These are phyloP conservation scores for Entoloma clypeatum DNA, from an alignment of 1,284 basidiomycete species.

Conservation along the genomic window DNA sequence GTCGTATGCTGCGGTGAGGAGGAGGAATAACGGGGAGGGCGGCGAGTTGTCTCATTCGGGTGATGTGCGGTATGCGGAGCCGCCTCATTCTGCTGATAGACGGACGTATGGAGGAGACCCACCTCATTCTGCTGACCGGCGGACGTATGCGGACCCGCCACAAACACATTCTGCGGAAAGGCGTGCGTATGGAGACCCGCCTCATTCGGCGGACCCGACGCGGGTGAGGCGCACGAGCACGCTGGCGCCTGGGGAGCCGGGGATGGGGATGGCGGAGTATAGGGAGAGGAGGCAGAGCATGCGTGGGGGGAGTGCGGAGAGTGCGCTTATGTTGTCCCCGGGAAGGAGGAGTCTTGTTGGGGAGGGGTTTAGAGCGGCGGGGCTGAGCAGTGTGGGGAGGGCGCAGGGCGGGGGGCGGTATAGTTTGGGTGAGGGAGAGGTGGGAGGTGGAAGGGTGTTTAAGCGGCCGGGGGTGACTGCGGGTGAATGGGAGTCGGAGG, in stretches of 20 bases:
- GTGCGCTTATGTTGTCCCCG: conserved; percentile 36
- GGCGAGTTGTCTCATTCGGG: no score
- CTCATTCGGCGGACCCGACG: conserved; percentile 20
- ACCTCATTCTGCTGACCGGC: no score
- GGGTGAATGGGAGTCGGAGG: conserved; percentile 9
- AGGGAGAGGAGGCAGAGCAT: conserved; percentile 44
- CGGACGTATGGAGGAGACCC: no score
- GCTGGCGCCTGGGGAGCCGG: conserved; percentile 3
- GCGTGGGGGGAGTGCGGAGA: conserved; percentile 66
- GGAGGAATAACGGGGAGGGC: no score
- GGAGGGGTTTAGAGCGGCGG: conserved; percentile 70
- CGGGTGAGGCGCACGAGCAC: conserved; percentile 26
- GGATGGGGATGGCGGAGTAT: conserved; percentile 10
- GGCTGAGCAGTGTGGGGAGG: conserved; percentile 36
- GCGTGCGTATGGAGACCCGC: background rate
- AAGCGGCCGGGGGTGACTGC: no score
- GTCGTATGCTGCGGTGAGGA: no score
- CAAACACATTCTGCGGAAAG: no score
- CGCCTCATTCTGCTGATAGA: no score
- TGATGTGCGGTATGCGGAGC: no score
- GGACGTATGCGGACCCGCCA: no score
- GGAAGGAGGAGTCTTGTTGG: conserved; percentile 55
- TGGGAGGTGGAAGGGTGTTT: no score
- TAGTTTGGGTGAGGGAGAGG: conserved; percentile 2
- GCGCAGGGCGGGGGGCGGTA: conserved; percentile 10